These are phyloP conservation scores for Phytophthora cactorum DNA, from an alignment of 352 stramenopile species.

Conservation along the genomic window DNA sequence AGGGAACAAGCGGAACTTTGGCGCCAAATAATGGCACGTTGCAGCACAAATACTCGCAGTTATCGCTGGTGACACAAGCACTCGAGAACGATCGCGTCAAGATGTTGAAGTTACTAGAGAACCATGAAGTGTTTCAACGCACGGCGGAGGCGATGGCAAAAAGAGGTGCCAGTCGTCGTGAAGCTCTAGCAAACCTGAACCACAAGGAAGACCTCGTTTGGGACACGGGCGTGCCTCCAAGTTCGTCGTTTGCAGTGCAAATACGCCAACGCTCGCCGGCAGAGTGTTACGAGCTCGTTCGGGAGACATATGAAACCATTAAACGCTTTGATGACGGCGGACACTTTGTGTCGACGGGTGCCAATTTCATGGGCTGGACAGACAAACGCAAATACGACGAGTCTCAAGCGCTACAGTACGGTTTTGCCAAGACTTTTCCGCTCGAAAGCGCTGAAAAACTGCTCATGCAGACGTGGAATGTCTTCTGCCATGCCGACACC, in stretches of 20 bases:
- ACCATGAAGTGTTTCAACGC: slow-evolving; percentile 44
- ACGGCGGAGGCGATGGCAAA: slow-evolving; percentile 32
- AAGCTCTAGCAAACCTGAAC: slow-evolving; percentile 1
- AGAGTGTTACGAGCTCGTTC: slow-evolving; percentile 59
- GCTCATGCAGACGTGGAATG: slow-evolving; percentile 50
- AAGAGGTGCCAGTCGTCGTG: slow-evolving; percentile 9
- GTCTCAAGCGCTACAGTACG: slow-evolving; percentile 42
- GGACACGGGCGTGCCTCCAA: slow-evolving; percentile 37
- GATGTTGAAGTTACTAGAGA: slow-evolving; percentile 39
- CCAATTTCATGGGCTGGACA: slow-evolving; percentile 57
- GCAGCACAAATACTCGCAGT: slow-evolving; percentile 39
- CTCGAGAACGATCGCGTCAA: slow-evolving; percentile 50
- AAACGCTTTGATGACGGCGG: slow-evolving; percentile 41
- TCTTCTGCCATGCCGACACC: slow-evolving; percentile 46
- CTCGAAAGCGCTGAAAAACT: slow-evolving; percentile 42
- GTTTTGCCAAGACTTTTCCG: slow-evolving; percentile 52
- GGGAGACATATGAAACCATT: slow-evolving; percentile 65
- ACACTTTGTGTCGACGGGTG: slow-evolving; percentile 41
- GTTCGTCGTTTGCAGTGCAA: slow-evolving; percentile 42
- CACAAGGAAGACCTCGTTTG: slow-evolving; percentile 15
- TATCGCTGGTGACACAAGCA: slow-evolving; percentile 43
- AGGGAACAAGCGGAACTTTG: neutral
- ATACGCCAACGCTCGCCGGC: slow-evolving; percentile 25
- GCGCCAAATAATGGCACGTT: slow-evolving; percentile 8
- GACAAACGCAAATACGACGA: slow-evolving; percentile 53